Percentiles rank a stretch among this genome's conserved stretches.
phyloP scores from a whole-genome alignment of 495 filamentous ascomycete species.

The Podospora tetraspora region DNA sequence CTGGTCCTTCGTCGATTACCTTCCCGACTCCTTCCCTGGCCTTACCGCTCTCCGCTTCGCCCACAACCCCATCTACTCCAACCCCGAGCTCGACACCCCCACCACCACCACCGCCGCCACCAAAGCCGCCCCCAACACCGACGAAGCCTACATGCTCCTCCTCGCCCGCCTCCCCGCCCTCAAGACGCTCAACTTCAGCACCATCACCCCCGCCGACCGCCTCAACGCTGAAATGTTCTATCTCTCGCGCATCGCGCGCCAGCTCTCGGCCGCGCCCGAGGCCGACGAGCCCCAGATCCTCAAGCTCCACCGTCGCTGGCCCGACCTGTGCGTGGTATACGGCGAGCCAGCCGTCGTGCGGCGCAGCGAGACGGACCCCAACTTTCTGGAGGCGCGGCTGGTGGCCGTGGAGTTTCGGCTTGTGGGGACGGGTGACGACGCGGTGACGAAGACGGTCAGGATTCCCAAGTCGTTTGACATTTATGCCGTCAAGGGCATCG shows the following conservation, averaged over 20 bases:
- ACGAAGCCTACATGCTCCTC: conserved; percentile 76
- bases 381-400: conserved; percentile 68
- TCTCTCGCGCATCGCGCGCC: conserved; percentile 69
- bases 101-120: conserved; percentile 30
- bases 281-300: conserved; percentile 50
- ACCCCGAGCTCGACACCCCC: conserved; percentile 39
- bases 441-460: conserved; percentile 15
- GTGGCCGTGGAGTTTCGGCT: conserved; percentile 58
- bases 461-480: conserved; percentile 72
- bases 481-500: conserved; percentile 76
- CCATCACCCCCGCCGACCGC: conserved; percentile 65
- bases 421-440: conserved; percentile 6
- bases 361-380: conserved; percentile 50
- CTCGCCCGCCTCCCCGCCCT: conserved; percentile 67
- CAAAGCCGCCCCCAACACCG: conserved; percentile 34
- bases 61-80: conserved; percentile 75
- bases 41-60: conserved; percentile 67
- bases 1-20: conserved; percentile 65
- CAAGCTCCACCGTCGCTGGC: conserved; percentile 61
- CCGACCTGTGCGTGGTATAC: conserved; percentile 65
- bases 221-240: conserved; percentile 90
- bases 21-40: conserved; percentile 63
- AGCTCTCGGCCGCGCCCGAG: conserved; percentile 57
- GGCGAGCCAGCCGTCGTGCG: conserved; percentile 58
- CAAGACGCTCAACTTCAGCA: conserved; percentile 70